Evolutionary conservation across 129 eudicot genomes (phyloP), one percentile per base, ranked within the genome.

Genomic region (Chrysanthemum makinoi): DNA sequence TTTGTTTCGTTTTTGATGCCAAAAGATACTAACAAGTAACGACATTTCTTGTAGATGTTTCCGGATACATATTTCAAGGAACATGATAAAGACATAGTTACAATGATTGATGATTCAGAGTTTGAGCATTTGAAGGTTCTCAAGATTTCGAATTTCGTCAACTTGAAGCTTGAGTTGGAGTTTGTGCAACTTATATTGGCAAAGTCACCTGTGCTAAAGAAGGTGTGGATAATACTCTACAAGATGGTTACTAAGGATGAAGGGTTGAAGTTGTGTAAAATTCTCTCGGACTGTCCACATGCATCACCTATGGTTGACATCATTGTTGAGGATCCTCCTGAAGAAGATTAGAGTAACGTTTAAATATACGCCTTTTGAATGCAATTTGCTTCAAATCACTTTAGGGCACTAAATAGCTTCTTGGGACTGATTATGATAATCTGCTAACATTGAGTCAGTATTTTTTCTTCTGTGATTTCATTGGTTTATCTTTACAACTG

Each of bases 121-220:
- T 55, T 65, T 22, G 53, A 65, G 48, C 71, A 74, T 52, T 28
- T 74, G 52, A 35, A 47, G 28, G 55, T 51, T 13, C 26, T 65
- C 47, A 20, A 52, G 65, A 74, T 74, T 39, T 6, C 3, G 20
- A 2, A 14, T 54, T 54, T 74, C 1, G 35, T 4, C 14, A 19
- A n/a, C 56, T 3, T 14, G 52, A 22, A 62, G 15, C 65, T 20
- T 22, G 72, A 64, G 22, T 17, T 64, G 70, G 72, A 15, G 57
- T 74, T 74, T 74, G 35, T 62, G 39, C 28, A 49, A 39, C 56
- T 73, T 19, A 26, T 73, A 18, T 50, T 73, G 50, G 64, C 52
- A 10, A 61, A 65, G 50, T 50, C 77, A 62, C 70, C 77, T 20
- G 33, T 47, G 20, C 47, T 73, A 3, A 39, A 17, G 20, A 72